Conservation (phyloP, 257 asterid genomes). For the Nicotiana undulata region DNA sequence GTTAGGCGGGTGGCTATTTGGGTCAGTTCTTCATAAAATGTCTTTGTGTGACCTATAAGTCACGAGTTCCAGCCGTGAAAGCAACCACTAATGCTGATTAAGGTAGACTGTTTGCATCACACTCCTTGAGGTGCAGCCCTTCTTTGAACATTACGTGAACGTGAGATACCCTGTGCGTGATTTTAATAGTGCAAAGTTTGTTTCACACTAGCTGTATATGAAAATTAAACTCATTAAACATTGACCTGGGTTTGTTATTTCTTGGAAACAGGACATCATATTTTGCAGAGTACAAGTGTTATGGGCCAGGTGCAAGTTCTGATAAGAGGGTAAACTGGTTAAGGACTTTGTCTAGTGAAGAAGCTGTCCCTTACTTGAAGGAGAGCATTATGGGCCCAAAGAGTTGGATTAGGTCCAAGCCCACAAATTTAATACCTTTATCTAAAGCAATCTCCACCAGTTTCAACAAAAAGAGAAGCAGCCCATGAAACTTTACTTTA, state of each 20-base stretch:
- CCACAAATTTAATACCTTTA: not conserved
- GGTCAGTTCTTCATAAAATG: no score
- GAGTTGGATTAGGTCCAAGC: slow-evolving; percentile 19
- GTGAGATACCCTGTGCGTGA: no score
- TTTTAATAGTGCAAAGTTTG: no score
- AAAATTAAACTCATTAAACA: no score
- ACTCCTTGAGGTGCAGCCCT: no score
- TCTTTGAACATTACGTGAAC: no score
- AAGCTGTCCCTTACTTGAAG: slow-evolving; percentile 29
- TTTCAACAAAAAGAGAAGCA: not conserved
- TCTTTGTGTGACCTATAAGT: no score
- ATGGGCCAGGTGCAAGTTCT: slow-evolving; percentile 26
- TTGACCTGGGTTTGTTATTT: not conserved
- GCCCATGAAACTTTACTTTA: not conserved
- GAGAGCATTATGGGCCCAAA: slow-evolving; percentile 13
- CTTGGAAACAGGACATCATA: slow-evolving; percentile 18
- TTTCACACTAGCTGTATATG: no score
- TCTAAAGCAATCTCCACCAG: not conserved
- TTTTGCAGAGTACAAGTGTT: slow-evolving; percentile 30
- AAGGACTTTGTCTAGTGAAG: slow-evolving; percentile 12
- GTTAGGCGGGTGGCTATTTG: no score
- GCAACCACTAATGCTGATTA: no score
- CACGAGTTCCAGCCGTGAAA: no score
- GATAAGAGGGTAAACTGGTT: slow-evolving; percentile 31
- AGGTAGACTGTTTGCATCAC: accelerated